Base-by-base conservation (phyloP, 163 green algal species). In the Coccomyxa subellipsoidea region DNA sequence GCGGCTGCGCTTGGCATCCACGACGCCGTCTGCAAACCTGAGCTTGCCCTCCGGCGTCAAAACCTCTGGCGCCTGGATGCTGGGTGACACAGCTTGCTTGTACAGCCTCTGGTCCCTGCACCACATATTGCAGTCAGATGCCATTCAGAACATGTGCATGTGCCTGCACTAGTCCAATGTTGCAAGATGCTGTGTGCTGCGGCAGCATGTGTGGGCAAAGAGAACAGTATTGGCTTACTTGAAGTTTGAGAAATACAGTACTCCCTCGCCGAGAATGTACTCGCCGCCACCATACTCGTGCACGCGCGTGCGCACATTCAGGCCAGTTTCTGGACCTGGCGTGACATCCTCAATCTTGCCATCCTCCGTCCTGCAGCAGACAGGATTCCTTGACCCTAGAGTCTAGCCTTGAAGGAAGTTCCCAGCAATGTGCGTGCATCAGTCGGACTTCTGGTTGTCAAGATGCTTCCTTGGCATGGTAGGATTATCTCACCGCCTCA, bases 221-320 rank as follows among this genome's bases (percentile, higher is more conserved):
- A n/a, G n/a, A n/a, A n/a, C n/a, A n/a, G n/a, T n/a, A n/a, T n/a
- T n/a, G 21, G 15, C 89, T 82, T 37, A 93, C 90, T 75, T 88
- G 80, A 94, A 94, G 84, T 96, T 95, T 38, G 84, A 90, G 72
- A 94, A 97, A 83, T 90, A 91, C 5, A 93, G 77, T 0, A 47
- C 81, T 29, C 69, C 82, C 3, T 81, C 86, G 27, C 77, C 69
- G 0, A 92, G 69, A 0, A 90, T 25, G 66, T 85, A 90, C 6
- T 91, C 89, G 25, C 88, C 92, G 31, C 93, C 93, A 36, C 93
- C 93, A 77, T 96, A 96, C 87, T 96, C 93, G 73, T 96, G 87
- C 80, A 95, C 92, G 0, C 87, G 87, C 0, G 90, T 95, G 39
- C 91, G 87, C 35, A 93, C 90, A 82, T 95, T 95, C 76, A 93